These are phyloP conservation scores for Rhipidocladum racemiflorum DNA, from an alignment of 176 grass and related monocot species.

Conservation along the genomic window DNA sequence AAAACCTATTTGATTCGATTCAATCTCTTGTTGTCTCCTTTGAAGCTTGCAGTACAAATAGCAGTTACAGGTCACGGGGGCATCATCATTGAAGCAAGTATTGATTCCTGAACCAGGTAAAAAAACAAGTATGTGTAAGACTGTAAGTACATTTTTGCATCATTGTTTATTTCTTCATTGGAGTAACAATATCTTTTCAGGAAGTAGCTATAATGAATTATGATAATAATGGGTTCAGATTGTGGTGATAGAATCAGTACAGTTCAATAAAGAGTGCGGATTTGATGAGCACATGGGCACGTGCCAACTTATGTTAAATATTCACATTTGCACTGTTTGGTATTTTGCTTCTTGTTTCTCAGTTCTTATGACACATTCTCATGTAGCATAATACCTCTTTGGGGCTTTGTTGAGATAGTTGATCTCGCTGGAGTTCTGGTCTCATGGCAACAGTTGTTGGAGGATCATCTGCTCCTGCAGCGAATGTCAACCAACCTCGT, in stretches of 20 bases:
- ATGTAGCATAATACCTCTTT: constrained; percentile 45
- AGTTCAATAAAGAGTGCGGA: background rate
- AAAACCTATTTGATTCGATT: constrained; percentile 44
- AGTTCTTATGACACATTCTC: too few relatives aligned
- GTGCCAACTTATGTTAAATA: background rate
- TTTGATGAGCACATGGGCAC: background rate
- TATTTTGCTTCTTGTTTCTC: background rate
- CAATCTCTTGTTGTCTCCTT: constrained; percentile 35
- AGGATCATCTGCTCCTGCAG: constrained; percentile 36
- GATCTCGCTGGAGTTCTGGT: constrained; percentile 52
- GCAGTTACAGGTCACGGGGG: constrained; percentile 50
- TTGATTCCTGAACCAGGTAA: constrained; percentile 45
- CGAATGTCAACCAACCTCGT: constrained; percentile 32
- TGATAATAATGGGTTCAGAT: background rate
- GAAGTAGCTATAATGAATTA: background rate
- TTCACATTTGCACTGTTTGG: background rate
- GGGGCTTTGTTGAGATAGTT: constrained; percentile 56
- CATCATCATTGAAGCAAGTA: constrained; percentile 58
- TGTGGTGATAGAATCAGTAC: background rate
- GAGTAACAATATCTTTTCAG: background rate
- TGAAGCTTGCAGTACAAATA: constrained; percentile 40
- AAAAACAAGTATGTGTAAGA: background rate
- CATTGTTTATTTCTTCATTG: background rate
- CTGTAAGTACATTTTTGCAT: constrained; percentile 13
- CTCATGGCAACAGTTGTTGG: constrained; percentile 48